Evolutionary conservation across 2,329 filamentous ascomycete species (phyloP), one percentile per base, ranked within the genome.

Genomic region (Penicillium hordei): DNA sequence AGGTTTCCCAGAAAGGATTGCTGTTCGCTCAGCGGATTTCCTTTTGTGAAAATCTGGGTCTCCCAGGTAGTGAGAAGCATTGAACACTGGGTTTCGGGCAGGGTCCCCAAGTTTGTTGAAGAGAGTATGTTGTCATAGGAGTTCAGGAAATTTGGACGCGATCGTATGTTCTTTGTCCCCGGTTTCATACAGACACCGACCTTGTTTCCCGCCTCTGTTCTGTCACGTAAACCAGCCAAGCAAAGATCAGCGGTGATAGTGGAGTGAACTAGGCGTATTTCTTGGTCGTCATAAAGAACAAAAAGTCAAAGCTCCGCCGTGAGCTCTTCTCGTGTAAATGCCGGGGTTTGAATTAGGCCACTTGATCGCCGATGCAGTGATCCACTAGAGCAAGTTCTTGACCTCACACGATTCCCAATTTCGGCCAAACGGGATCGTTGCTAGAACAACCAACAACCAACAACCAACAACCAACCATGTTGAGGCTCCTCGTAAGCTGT

Each of bases 351-450:
- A 48, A 34, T 33, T 44, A 29, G 21, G 23, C 52, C 48, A 52
- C 53, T 62, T 55, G 62, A 63, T 63, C 62, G 52, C 52, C 57
- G 53, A 63, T 61, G 45, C 39, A 54, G 39, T 44, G 54, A 44
- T 55, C 64, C 62, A 62, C 59, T 45, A 21, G 36, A 43, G 46
- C 45, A 52, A 56, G 56, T 52, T 49, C 48, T 48, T 55, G 48
- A 50, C 45, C 50, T 42, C 19, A 48, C 6, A 51, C 25, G 36
- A 27, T 42, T 57, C 36, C 49, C 52, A 54, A 48, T 57, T 57
- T 19, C 7, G 55, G 45, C n/a, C 50, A 57, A 55, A 21, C 34
- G 42, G n/a, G 33, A 33, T 51, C 29, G 55, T 60, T 61, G 55
- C 60, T 65, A 44, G 55, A 63, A 59, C 55, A 63, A 63, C 60